A percentile compares a stretch with the other conserved stretches of the same genome.
phyloP scores from a whole-genome alignment of 148 eudicot genomes.

The Camellia sinensis region DNA sequence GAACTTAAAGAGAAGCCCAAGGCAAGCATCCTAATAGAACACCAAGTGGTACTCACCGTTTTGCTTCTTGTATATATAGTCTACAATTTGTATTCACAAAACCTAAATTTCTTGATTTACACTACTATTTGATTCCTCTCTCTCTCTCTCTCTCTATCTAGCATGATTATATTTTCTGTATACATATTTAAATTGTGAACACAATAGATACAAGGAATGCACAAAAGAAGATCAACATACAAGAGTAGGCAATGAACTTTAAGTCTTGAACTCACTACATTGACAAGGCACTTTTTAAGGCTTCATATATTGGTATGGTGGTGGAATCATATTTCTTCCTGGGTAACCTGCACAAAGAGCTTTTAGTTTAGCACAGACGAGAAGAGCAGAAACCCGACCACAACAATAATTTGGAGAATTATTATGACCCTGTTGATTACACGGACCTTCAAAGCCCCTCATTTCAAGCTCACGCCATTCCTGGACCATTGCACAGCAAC shows the following conservation, averaged over 20 bases:
- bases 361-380: not conserved
- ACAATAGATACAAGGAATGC: too few species aligned
- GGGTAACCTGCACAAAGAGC: conserved; percentile 1
- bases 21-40: too few species aligned
- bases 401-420: not conserved
- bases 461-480: conserved; percentile 16
- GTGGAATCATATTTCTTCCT: conserved; percentile 15
- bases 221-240: too few species aligned
- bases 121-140: not conserved
- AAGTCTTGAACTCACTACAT: too few species aligned
- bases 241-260: too few species aligned
- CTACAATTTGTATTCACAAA: too few species aligned
- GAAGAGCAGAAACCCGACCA: not conserved
- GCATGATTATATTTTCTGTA: too few species aligned
- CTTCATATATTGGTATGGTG: conserved; percentile 12
- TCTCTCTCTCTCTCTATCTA: not conserved
- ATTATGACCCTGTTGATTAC: not conserved
- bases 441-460: conserved; percentile 16
- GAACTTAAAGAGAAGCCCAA: too few species aligned
- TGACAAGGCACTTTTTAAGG: not conserved
- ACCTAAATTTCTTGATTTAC: not conserved
- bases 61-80: too few species aligned
- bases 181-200: too few species aligned
- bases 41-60: too few species aligned
- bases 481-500: conserved; percentile 21